Conservation (phyloP, 176 grass and related monocot genomes). For the Carex scoparia region DNA sequence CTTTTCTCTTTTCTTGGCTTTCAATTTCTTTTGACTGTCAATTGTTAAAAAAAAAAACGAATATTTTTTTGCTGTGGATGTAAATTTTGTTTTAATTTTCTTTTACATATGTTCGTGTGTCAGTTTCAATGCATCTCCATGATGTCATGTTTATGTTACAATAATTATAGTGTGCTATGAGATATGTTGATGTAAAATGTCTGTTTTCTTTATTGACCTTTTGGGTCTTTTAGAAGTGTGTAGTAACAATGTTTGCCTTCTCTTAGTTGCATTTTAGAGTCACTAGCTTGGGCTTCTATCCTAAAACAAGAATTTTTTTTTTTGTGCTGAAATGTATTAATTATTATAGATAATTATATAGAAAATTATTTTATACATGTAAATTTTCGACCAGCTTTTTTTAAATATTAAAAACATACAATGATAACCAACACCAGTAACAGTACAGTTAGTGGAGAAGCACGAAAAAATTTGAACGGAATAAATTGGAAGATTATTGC, state of each 20-base stretch:
- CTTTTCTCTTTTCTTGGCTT: background rate
- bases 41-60: background rate
- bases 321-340: too few relatives aligned
- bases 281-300: too few relatives aligned
- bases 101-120: background rate
- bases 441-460: too few relatives aligned
- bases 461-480: too few relatives aligned
- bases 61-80: background rate
- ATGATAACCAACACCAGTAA: too few relatives aligned
- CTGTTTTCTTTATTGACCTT: background rate
- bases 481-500: background rate
- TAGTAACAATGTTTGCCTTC: background rate
- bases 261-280: background rate
- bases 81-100: constrained; percentile 11
- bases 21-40: background rate
- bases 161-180: background rate
- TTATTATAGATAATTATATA: too few relatives aligned
- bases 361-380: too few relatives aligned
- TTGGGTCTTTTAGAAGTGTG: background rate
- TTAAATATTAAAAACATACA: too few relatives aligned
- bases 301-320: too few relatives aligned
- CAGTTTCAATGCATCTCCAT: background rate
- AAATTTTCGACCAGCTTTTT: too few relatives aligned
- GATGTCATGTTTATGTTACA: background rate
- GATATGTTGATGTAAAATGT: background rate